Conservation (phyloP, 352 stramenopile species). For the Phytophthora tentaculata region DNA sequence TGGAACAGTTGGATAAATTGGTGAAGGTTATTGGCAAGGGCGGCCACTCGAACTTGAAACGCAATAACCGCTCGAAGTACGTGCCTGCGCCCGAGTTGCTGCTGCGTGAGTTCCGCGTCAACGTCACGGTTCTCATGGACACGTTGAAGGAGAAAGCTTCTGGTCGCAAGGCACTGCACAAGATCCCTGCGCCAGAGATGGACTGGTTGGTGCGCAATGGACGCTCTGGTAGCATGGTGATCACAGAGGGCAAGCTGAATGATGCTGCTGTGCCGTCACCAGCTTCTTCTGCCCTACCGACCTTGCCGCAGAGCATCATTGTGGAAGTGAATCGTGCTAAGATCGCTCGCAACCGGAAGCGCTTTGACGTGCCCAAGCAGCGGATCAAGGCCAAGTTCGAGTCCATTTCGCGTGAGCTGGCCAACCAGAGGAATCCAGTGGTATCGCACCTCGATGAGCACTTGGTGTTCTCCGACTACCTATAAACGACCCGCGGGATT, state of each 20-base stretch:
- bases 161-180: slow-evolving; percentile 66
- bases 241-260: slow-evolving; percentile 31
- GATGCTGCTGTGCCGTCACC: slow-evolving; percentile 1
- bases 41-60: slow-evolving; percentile 70
- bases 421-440: slow-evolving; percentile 47
- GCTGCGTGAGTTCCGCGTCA: slow-evolving; percentile 71
- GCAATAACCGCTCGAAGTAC: slow-evolving; percentile 77
- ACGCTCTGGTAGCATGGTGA: slow-evolving; percentile 53
- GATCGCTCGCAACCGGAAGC: slow-evolving; percentile 50
- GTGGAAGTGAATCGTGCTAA: slow-evolving; percentile 74
- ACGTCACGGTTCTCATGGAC: slow-evolving; percentile 71
- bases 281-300: slow-evolving; percentile 27
- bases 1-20: slow-evolving; percentile 77
- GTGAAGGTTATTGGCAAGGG: slow-evolving; percentile 68
- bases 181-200: slow-evolving; percentile 69
- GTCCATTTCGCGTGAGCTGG: slow-evolving; percentile 69
- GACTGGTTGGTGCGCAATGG: slow-evolving; percentile 61
- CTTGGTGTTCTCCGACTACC: slow-evolving; percentile 79
- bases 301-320: slow-evolving; percentile 44
- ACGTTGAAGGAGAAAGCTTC: slow-evolving; percentile 75
- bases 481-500: slow-evolving; percentile 32
- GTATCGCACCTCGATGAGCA: slow-evolving; percentile 64
- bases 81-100: slow-evolving; percentile 73
- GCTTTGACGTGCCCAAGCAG: slow-evolving; percentile 73
- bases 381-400: slow-evolving; percentile 71